phyloP scores from a whole-genome alignment of 2,329 filamentous ascomycete genomes.

The Fusarium duplospermum region DNA sequence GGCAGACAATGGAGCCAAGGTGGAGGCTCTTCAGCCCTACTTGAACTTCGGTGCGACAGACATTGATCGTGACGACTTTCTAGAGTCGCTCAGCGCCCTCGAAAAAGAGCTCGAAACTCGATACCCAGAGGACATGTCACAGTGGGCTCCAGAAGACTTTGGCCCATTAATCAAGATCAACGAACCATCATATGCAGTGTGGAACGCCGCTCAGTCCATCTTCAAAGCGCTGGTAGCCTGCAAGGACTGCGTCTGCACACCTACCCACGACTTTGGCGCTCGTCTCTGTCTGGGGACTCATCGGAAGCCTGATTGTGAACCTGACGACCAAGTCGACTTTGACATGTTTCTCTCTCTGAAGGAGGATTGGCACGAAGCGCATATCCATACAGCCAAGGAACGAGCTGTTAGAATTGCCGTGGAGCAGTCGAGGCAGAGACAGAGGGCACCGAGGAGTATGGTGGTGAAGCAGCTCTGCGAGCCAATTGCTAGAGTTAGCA shows the following conservation, averaged over 20 bases:
- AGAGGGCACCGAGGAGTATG: background rate
- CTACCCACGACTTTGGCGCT: constrained; percentile 1
- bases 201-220: constrained; percentile 13
- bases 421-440: background rate
- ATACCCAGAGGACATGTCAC: constrained; percentile 9
- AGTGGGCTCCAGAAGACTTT: constrained; percentile 4
- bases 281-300: constrained; percentile 14
- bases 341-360: constrained; percentile 19
- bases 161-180: background rate
- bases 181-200: constrained; percentile 12
- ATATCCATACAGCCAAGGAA: background rate
- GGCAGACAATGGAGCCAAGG: background rate
- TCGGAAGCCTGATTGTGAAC: background rate
- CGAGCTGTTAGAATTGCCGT: background rate
- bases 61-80: background rate
- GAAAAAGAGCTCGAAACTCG: constrained; percentile 3
- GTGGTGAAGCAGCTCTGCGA: constrained; percentile 11
- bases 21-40: background rate
- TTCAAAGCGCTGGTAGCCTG: constrained; percentile 5
- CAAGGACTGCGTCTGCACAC: constrained; percentile 10
- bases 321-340: constrained; percentile 3
- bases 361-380: constrained; percentile 8
- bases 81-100: background rate
- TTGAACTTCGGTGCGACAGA: constrained; percentile 1
- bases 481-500: background rate